Evolutionary conservation across 345 rosid genomes (phyloP).

Genomic region (Eucalyptus guilfoylei): DNA sequence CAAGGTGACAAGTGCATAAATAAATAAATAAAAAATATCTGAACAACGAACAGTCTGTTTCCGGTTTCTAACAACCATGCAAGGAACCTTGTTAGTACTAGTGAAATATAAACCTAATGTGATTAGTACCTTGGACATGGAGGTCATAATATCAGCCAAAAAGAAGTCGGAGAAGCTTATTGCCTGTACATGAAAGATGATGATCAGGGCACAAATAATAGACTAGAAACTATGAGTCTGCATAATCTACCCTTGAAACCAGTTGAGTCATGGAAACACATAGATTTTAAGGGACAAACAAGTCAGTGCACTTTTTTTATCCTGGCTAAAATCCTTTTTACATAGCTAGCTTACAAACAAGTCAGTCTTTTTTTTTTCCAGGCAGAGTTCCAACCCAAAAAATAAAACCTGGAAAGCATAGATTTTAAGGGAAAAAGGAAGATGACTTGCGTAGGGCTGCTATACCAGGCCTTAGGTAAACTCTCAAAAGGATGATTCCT

Average conservation of each 20-base stretch:
- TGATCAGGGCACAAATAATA: background rate
- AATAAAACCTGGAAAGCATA: background rate
- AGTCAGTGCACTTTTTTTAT: background rate
- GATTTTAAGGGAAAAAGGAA: background rate
- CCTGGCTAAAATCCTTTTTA: background rate
- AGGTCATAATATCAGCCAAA: conserved; percentile 87
- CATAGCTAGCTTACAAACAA: background rate
- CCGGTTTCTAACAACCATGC: background rate
- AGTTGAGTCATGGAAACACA: background rate
- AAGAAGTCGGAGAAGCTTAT: conserved; percentile 88
- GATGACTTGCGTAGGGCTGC: background rate
- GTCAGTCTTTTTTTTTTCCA: background rate
- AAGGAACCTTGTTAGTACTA: background rate
- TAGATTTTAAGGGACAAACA: background rate
- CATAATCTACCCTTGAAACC: background rate
- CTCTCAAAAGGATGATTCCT: background rate
- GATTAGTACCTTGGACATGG: conserved; percentile 78
- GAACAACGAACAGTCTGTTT: background rate
- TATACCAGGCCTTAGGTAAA: background rate
- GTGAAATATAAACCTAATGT: background rate
- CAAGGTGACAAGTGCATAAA: background rate
- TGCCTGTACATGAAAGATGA: conserved; percentile 28
- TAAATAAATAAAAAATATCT: background rate
- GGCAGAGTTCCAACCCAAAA: background rate
- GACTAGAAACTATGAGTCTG: background rate